phyloP scores from a whole-genome alignment of 2,329 filamentous ascomycete species.

The Zelopaecilomyces penicillatus region DNA sequence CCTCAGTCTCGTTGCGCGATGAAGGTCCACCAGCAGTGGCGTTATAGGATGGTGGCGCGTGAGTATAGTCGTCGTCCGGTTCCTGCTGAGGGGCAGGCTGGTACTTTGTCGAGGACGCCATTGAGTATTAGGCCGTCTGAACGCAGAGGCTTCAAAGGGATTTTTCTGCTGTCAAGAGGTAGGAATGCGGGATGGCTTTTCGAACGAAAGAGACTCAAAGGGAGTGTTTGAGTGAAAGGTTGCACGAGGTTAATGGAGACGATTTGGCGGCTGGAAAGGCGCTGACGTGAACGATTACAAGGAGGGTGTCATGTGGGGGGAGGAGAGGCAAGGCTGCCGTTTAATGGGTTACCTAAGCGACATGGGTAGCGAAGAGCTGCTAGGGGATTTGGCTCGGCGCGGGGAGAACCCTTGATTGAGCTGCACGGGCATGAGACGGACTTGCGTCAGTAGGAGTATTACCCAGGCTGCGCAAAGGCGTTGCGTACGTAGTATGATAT shows the following conservation, averaged over 20 bases:
- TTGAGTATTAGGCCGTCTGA: constrained; percentile 24
- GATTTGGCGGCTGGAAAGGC: constrained; percentile 10
- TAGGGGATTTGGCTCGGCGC: too few relatives aligned
- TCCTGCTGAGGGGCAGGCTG: constrained; percentile 76
- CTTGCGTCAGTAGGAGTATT: too few relatives aligned
- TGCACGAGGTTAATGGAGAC: not conserved
- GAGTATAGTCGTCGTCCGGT: constrained; percentile 71
- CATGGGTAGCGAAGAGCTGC: too few relatives aligned
- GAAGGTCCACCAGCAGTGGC: constrained; percentile 33
- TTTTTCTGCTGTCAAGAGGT: constrained; percentile 1
- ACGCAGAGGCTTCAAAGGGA: not conserved
- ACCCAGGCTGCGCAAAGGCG: too few relatives aligned
- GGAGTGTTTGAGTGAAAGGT: not conserved
- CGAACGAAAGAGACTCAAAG: not conserved
- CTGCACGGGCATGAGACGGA: too few relatives aligned
- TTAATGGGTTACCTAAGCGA: too few relatives aligned
- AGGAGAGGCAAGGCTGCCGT: not conserved
- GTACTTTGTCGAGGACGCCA: constrained; percentile 76
- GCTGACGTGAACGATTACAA: constrained; percentile 2
- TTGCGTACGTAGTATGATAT: too few relatives aligned
- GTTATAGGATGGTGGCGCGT: constrained; percentile 74
- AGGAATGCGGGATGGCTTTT: not conserved
- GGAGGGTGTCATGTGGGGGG: constrained; percentile 8
- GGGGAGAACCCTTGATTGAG: too few relatives aligned
- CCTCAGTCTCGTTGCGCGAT: constrained; percentile 43